A percentile compares a stretch with the other conserved stretches of the same genome.
Conservation (phyloP, 1,139 yeast genomes). For the Martiniozyma asiatica region DNA sequence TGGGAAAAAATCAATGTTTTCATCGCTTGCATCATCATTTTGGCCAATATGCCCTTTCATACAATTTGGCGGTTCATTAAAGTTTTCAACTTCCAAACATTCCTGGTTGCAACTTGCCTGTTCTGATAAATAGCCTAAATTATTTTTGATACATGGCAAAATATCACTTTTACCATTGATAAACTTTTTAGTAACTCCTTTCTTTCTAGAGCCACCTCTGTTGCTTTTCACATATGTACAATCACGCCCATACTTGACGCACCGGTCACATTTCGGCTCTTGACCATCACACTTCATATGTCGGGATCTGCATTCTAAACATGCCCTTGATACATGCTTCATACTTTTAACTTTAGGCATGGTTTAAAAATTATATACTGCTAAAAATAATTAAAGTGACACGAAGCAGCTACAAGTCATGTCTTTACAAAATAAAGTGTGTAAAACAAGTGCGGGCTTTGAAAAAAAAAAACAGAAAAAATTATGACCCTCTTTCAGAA, state of each 20-base stretch:
- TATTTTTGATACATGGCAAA: conserved; percentile 21
- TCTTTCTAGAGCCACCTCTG: conserved; percentile 39
- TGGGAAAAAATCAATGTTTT: conserved; percentile 18
- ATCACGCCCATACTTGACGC: conserved; percentile 23
- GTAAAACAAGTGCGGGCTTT: not conserved
- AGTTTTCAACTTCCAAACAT: conserved; percentile 17
- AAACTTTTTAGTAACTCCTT: conserved; percentile 30
- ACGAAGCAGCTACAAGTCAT: not conserved
- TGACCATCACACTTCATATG: conserved; percentile 38
- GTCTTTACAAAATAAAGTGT: not conserved
- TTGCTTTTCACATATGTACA: conserved; percentile 38
- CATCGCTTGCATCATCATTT: not conserved
- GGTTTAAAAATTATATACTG: no score
- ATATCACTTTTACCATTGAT: no score
- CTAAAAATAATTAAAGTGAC: not conserved
- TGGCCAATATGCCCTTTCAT: conserved; percentile 7
- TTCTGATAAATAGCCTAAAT: conserved; percentile 12
- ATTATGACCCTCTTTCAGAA: no score
- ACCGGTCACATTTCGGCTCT: conserved; percentile 33
- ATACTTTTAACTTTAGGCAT: no score
- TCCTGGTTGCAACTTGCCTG: conserved; percentile 14
- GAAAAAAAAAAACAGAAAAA: not conserved
- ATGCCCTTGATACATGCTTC: conserved; percentile 33
- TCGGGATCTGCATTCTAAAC: conserved; percentile 36
- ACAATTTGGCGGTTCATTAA: conserved; percentile 18